These are phyloP conservation scores for Pichia occidentalis DNA, from an alignment of 805 yeast genomes.

Conservation along the genomic window DNA sequence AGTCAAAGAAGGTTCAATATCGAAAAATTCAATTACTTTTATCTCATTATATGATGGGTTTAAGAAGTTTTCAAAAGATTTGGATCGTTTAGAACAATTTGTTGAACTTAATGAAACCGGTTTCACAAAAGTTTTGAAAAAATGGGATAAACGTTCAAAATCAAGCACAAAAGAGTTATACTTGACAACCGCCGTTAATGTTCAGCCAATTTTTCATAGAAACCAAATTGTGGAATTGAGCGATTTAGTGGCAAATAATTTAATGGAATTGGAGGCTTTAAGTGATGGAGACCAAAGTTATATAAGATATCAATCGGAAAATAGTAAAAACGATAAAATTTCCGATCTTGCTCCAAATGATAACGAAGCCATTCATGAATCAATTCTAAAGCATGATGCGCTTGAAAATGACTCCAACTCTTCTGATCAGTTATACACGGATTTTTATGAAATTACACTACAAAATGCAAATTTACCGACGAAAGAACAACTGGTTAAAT, in stretches of 20 bases:
- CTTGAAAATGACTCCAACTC: constrained; percentile 11
- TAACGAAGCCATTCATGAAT: neutral
- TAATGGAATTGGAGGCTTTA: constrained; percentile 70
- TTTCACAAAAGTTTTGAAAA: constrained; percentile 88
- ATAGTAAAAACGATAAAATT: constrained; percentile 1
- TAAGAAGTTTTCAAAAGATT: constrained; percentile 81
- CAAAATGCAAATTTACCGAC: constrained; percentile 34
- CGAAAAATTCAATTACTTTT: constrained; percentile 67
- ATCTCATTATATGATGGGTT: constrained; percentile 82
- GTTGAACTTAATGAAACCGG: constrained; percentile 95
- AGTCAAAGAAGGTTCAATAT: constrained; percentile 37
- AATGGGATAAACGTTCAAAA: constrained; percentile 96
- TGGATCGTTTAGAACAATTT: constrained; percentile 84
- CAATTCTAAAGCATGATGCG: neutral
- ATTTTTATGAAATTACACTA: constrained; percentile 41
- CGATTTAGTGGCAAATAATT: constrained; percentile 60
- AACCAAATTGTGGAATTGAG: constrained; percentile 78
- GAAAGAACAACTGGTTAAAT: constrained; percentile 25
- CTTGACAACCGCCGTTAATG: constrained; percentile 85
- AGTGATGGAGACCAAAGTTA: constrained; percentile 36
- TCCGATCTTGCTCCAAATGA: constrained; percentile 5
- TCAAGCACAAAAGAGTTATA: constrained; percentile 92
- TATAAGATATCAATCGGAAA: constrained; percentile 22
- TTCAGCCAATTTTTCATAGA: constrained; percentile 93
- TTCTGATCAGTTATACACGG: constrained; percentile 65